A percentile compares a stretch with the other conserved stretches of the same genome.
These are phyloP conservation scores for Oehlia diaphana DNA, from an alignment of 192 early-diverging fungal species.

Conservation along the genomic window DNA sequence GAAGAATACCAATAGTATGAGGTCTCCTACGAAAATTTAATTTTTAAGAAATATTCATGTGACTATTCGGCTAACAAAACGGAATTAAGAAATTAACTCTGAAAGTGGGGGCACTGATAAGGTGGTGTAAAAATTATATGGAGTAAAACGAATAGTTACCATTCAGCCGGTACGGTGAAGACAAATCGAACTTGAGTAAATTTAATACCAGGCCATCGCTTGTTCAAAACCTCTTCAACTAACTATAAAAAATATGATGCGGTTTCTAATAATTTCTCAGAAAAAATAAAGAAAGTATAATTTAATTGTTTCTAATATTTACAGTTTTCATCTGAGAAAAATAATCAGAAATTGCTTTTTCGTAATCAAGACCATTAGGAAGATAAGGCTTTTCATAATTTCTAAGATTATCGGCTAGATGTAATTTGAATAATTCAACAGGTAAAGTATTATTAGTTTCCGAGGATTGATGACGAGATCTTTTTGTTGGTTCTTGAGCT, in stretches of 20 bases:
- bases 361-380: neutral
- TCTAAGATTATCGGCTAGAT: neutral
- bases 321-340: neutral
- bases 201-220: neutral
- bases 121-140: too few species aligned
- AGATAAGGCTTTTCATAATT: neutral
- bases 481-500: neutral
- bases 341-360: slow-evolving; percentile 16
- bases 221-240: neutral
- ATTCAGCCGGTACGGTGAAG: slow-evolving; percentile 8
- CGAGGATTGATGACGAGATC: neutral
- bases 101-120: too few species aligned
- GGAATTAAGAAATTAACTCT: too few species aligned
- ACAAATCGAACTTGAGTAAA: slow-evolving; percentile 11
- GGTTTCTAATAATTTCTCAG: neutral
- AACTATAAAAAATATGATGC: neutral
- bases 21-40: neutral
- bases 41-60: too few species aligned
- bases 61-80: too few species aligned
- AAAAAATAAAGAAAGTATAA: neutral
- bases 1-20: slow-evolving; percentile 1
- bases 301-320: neutral
- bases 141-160: neutral
- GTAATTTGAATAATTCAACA: slow-evolving; percentile 21
- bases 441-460: neutral